Evolutionary conservation across 2,329 filamentous ascomycete species (phyloP), one percentile per base, ranked within the genome.

Genomic region (Ilyonectria sp.): DNA sequence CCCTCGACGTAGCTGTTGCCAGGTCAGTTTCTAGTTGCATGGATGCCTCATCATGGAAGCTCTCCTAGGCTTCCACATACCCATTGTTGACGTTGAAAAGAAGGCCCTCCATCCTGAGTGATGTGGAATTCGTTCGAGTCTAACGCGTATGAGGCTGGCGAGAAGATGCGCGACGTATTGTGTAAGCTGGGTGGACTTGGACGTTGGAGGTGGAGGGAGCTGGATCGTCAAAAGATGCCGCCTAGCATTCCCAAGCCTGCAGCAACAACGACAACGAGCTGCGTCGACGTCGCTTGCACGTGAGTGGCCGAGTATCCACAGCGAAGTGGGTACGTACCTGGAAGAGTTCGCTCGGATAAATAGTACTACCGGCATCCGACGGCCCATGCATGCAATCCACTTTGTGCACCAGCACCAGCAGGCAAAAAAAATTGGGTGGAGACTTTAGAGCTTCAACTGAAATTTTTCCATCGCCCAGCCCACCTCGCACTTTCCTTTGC

Each of bases 81-180:
- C 95, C 95, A 83, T 94, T 95, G 83, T 97, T 94, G 71, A 95
- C 93, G 84, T 98, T 98, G 85, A 96, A 98, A 77, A 94, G 92
- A 52, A 98, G 91, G 67, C 94, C 94, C 87, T 97, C 94, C 94
- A 97, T 97, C 67, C 78, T 85, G 75, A 71, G 23, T 47, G 46
- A 60, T 26, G 15, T 62, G 17, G 6, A 33, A 67, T 33, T 46
- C 56, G 50, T 15, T 63, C 23, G 60, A 17, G 9, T 47, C 10
- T 67, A 55, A 46, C 59, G 61, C 55, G 40, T 66, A 31, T 46
- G 62, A 29, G 44, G 26, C 37, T 63, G 31, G 33, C 63, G 50
- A 55, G 55, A 57, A 29, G 37, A 60, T 63, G 50, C 52, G 19
- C 53, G 19, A 55, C 55, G 53, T 68, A 64, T 46, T 65, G 62